phyloP scores from a whole-genome alignment of 2,329 filamentous ascomycete genomes.

The Lachnellula suecica region DNA sequence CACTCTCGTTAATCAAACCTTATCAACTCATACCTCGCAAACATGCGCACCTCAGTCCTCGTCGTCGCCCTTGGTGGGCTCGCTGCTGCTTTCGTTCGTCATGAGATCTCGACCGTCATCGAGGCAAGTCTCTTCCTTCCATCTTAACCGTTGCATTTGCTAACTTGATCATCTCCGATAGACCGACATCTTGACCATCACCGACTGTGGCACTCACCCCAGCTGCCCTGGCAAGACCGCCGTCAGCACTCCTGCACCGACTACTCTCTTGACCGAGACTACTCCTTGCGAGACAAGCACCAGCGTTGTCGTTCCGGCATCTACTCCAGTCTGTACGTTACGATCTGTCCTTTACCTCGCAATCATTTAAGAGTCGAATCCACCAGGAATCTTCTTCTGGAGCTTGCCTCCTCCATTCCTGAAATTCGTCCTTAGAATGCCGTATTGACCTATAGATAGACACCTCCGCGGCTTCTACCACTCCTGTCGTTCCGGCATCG shows the following conservation, averaged over 20 bases:
- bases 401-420: background rate
- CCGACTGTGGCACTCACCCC: slow-evolving; percentile 7
- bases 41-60: slow-evolving; percentile 19
- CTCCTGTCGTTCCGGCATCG: too few species aligned
- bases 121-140: too few species aligned
- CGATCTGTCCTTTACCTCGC: too few species aligned
- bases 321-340: background rate
- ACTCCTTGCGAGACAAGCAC: background rate
- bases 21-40: slow-evolving; percentile 1
- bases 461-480: background rate
- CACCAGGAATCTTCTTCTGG: too few species aligned
- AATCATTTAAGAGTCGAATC: too few species aligned
- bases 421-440: background rate
- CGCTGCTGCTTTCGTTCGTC: slow-evolving; percentile 2
- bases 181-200: slow-evolving; percentile 9
- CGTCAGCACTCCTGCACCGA: background rate
- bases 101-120: slow-evolving; percentile 4
- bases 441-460: background rate
- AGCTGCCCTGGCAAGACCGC: background rate
- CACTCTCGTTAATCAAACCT: slow-evolving; percentile 1
- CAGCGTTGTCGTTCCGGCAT: background rate
- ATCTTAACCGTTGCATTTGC: too few species aligned
- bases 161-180: too few species aligned
- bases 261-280: background rate
- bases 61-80: slow-evolving; percentile 7